A percentile compares a stretch with the other conserved stretches of the same genome.
Conservation (phyloP, 805 yeast genomes). For the Myxozyma mucilagina region DNA sequence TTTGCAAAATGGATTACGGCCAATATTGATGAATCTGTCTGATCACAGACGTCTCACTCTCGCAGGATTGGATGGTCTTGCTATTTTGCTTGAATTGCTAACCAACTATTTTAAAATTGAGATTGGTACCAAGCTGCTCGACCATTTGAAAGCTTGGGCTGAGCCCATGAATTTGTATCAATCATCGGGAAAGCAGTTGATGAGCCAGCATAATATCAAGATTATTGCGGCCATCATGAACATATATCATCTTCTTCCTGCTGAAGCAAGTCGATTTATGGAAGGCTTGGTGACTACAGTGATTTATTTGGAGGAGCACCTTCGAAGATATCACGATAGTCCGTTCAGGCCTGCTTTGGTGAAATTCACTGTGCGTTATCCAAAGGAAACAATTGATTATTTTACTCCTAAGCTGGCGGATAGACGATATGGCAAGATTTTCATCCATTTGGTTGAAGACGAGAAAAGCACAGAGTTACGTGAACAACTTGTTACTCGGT, state of each 20-base stretch:
- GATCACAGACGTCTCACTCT: slow-evolving; percentile 90
- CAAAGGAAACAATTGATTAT: slow-evolving; percentile 68
- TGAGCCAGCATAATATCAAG: slow-evolving; percentile 76
- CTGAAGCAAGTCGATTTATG: slow-evolving; percentile 88
- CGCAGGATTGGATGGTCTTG: slow-evolving; percentile 86
- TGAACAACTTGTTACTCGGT: slow-evolving; percentile 53
- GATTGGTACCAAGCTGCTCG: slow-evolving; percentile 88
- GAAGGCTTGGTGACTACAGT: slow-evolving; percentile 79
- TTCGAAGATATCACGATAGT: slow-evolving; percentile 80
- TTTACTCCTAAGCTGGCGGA: slow-evolving; percentile 68
- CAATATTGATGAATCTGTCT: slow-evolving; percentile 91
- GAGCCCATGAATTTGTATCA: slow-evolving; percentile 74
- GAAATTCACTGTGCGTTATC: slow-evolving; percentile 78
- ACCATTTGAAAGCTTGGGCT: slow-evolving; percentile 95
- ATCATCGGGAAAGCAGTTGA: slow-evolving; percentile 76
- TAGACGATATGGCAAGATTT: slow-evolving; percentile 63
- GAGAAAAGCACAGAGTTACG: slow-evolving; percentile 60
- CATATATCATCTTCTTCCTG: slow-evolving; percentile 87
- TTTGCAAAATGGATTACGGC: slow-evolving; percentile 91
- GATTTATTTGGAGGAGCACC: slow-evolving; percentile 72
- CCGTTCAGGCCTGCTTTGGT: slow-evolving; percentile 93
- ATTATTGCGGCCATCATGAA: slow-evolving; percentile 87
- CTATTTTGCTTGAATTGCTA: slow-evolving; percentile 77
- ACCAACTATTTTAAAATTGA: slow-evolving; percentile 95
- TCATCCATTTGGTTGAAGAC: slow-evolving; percentile 63